Evolutionary conservation across 2,329 filamentous ascomycete species (phyloP).

Genomic region (Cryphonectria naterciae): DNA sequence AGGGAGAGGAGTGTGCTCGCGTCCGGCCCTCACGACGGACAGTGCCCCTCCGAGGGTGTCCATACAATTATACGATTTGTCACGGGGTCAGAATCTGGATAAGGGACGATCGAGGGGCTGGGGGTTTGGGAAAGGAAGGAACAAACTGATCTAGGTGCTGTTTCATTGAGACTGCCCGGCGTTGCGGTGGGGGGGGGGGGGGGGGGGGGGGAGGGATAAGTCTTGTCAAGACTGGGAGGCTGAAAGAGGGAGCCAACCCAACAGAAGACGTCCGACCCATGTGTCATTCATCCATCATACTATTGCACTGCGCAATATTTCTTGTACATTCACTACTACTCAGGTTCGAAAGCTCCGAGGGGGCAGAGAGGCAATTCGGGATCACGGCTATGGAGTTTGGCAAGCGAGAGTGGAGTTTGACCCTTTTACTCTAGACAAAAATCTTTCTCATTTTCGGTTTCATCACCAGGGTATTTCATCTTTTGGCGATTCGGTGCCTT

Average conservation of each 20-base stretch:
- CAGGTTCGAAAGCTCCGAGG: not conserved
- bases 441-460: not conserved
- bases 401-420: slow-evolving; percentile 5
- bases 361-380: not conserved
- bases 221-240: not conserved
- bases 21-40: not conserved
- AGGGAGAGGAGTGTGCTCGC: not conserved
- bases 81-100: not conserved
- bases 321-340: slow-evolving; percentile 6
- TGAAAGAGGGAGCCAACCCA: not conserved
- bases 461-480: not conserved
- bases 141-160: not conserved
- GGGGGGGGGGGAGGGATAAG: not conserved
- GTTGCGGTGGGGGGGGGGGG: not conserved
- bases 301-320: not conserved
- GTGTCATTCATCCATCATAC: not conserved
- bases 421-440: not conserved
- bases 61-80: too few relatives aligned
- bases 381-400: slow-evolving; percentile 21
- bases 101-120: not conserved
- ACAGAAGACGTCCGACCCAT: not conserved
- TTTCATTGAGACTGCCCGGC: not conserved
- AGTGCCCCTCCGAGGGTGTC: not conserved
- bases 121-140: not conserved
- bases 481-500: not conserved